Evolutionary conservation across 1,284 basidiomycete species (phyloP), one percentile per base, ranked within the genome.

Genomic region (Puccinia novopanici): DNA sequence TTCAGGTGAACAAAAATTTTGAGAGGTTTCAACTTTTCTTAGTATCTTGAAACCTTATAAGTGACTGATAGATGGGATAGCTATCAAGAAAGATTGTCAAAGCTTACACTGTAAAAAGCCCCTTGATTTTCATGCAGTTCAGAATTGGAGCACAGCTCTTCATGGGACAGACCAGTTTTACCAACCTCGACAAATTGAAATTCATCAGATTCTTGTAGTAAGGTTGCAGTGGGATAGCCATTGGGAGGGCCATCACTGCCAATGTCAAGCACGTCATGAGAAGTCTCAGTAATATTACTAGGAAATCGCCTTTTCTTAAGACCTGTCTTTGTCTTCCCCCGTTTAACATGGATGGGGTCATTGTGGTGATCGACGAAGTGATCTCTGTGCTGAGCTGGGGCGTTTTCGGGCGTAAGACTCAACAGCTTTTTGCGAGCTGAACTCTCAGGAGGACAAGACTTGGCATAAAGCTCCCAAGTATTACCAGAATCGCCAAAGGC

Each of bases 121-220:
- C 77, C 77, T 73, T 80, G 77, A 22, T 45, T 80, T 65, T 80
- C 63, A 65, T 80, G 77, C 61, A 80, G 40, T 54, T 80, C 57
- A 42, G 77, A 71, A 42, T 80, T 57, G 24, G 67, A 71, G 30
- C 77, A 80, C 15, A 80, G 70, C 63, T 80, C 70, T 24, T 71
- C 55, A 50, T 80, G 77, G 15, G 57, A 59, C 37, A 80, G 55
- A 45, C 77, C 77, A 34, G 55, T 45, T 17, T 72, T 70, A 4
- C 77, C 70, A 15, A 73, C 50, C 34, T 80, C 68, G 2, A 80
- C 68, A 65, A 80, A 80, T n/a, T 80, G 30, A 37, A 80, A 80
- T 80, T 80, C 65, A 63, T 72, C 61, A 3, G 77, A 80, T 61
- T 72, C 67, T 6, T 73, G 52, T 17, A 80, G 55, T 48, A 78